phyloP scores from a whole-genome alignment of 768 basidiomycete genomes.

The Termitomyces sp. region DNA sequence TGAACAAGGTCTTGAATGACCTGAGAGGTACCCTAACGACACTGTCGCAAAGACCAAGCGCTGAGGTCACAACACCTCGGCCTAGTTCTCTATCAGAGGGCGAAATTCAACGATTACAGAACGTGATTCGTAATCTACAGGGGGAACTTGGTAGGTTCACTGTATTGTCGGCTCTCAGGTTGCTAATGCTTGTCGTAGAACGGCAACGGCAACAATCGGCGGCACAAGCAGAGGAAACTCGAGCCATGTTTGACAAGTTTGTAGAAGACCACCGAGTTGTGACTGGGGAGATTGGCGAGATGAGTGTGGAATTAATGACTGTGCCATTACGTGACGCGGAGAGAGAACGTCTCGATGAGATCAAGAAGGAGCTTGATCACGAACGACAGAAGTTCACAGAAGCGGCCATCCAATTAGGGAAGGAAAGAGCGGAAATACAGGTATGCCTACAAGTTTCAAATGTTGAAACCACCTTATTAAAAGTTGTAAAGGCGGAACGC shows the following conservation, averaged over 20 bases:
- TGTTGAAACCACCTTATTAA: not conserved
- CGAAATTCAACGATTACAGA: constrained; percentile 49
- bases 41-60: constrained; percentile 23
- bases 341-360: constrained; percentile 46
- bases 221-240: not conserved
- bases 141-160: constrained; percentile 51
- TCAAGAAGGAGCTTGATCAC: constrained; percentile 55
- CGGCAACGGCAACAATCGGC: constrained; percentile 7
- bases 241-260: constrained; percentile 33
- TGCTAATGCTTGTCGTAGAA: constrained; percentile 1
- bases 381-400: constrained; percentile 65
- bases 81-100: constrained; percentile 24
- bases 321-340: constrained; percentile 53
- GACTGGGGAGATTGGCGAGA: constrained; percentile 32
- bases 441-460: constrained; percentile 28
- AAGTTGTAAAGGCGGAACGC: constrained; percentile 48
- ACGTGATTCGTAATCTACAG: constrained; percentile 46
- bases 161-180: not conserved
- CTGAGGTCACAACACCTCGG: constrained; percentile 14
- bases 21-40: constrained; percentile 33
- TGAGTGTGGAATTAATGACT: constrained; percentile 51
- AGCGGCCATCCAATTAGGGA: constrained; percentile 57
- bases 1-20: constrained; percentile 39
- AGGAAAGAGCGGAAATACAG: constrained; percentile 65
- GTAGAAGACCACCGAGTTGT: constrained; percentile 38